A percentile compares a stretch with the other conserved stretches of the same genome.
Conservation (phyloP, 805 yeast genomes). For the Trichomonascus vanleenenianus region DNA sequence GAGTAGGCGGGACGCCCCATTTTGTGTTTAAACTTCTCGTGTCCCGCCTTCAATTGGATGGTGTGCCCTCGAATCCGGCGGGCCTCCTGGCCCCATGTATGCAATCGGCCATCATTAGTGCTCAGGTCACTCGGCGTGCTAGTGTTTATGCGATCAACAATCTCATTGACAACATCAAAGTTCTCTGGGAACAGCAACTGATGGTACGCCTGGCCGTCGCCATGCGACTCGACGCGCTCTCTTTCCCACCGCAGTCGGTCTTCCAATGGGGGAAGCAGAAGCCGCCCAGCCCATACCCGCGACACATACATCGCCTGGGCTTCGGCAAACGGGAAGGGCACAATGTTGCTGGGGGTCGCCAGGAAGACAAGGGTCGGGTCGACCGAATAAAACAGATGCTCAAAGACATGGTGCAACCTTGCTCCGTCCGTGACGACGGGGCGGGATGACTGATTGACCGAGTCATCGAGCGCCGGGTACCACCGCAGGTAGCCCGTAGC, state of each 20-base stretch:
- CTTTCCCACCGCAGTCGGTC: background rate
- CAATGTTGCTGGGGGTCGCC: constrained; percentile 34
- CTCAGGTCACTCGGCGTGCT: background rate
- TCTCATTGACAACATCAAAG: background rate
- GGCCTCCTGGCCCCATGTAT: background rate
- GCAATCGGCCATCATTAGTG: background rate
- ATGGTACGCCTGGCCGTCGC: constrained; percentile 1
- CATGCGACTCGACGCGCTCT: background rate
- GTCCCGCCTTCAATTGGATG: background rate
- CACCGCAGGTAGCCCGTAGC: constrained; percentile 71
- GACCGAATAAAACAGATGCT: constrained; percentile 47
- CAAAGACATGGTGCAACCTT: constrained; percentile 46
- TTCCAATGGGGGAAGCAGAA: constrained; percentile 38
- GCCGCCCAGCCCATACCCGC: constrained; percentile 50
- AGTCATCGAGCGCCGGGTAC: constrained; percentile 48
- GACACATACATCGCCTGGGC: constrained; percentile 60
- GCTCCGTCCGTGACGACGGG: constrained; percentile 40
- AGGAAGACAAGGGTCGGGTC: constrained; percentile 62
- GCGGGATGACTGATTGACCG: constrained; percentile 15
- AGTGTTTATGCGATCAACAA: background rate
- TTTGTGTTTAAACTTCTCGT: background rate
- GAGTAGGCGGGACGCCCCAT: background rate
- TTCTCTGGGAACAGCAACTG: background rate
- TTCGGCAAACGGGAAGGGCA: constrained; percentile 33
- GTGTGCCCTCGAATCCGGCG: background rate